Base-by-base conservation (phyloP, 257 asterid genomes). In the Penstemon eatonii region DNA sequence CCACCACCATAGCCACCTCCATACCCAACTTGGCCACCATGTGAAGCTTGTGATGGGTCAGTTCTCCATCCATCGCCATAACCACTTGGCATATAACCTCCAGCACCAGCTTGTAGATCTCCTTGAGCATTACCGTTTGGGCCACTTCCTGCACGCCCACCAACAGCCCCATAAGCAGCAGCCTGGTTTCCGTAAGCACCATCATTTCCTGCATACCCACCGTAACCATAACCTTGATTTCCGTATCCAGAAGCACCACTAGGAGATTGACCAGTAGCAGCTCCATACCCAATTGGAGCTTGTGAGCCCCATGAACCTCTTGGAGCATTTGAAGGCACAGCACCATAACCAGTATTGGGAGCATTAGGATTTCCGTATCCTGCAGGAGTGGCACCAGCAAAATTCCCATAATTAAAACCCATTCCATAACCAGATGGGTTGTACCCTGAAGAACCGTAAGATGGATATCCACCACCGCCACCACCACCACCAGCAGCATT, bases 21-120 rank as follows among this genome's bases (percentile, higher is more conserved):
- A 75, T 84, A 84, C 47, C 87, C 85, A 60, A 47, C 86, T 68
- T 85, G 90, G 43, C 82, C 82, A 56, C 83, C 85, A 50, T 75
- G 75, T 19, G 91, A 67, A 60, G 75, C 81, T 44, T 86, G 92
- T 2, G 90, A 74, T 6, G 82, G 84, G 65, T 89, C 95, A 62
- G 92, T 77, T 50, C 82, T 78, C 96, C 96, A 86, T 62, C 91
- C 87, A 75, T 84, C 96, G 70, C 91, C 93, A 75, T 87, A 89
- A 50, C 86, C 87, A 64, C 88, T 85, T 6, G 81, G 85, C 69
- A 73, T 67, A 53, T 86, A 83, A 68, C 88, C 85, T 18, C 89
- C 87, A 8, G 65, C 69, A 66, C 83, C 85, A 52, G 78, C 63
- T 56, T 81, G 88, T 45, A 69, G 68, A 47, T 80, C 88, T 54